Evolutionary conservation across 495 filamentous ascomycete species (phyloP).

Genomic region (Aspergillus baeticus): DNA sequence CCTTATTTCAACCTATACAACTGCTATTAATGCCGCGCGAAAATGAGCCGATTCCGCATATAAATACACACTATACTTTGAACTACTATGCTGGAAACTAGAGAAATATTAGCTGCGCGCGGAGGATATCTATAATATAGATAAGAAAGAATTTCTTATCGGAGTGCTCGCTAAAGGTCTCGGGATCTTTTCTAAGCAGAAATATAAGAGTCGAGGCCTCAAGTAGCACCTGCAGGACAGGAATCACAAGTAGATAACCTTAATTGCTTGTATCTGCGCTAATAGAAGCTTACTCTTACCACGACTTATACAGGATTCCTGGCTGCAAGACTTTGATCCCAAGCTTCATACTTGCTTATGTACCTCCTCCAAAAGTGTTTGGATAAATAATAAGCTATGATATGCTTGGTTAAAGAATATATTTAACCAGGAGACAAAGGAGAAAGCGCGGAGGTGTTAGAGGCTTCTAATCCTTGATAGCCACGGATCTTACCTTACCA

Average conservation of each 20-base stretch:
- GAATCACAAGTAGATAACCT: slow-evolving; percentile 7
- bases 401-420: slow-evolving; percentile 1
- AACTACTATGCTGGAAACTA: neutral
- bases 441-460: neutral
- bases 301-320: slow-evolving; percentile 1
- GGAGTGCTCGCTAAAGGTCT: neutral
- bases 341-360: neutral
- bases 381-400: no score
- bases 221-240: slow-evolving; percentile 5
- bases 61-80: neutral
- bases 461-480: neutral
- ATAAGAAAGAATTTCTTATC: neutral
- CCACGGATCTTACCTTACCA: slow-evolving; percentile 3
- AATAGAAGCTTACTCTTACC: neutral
- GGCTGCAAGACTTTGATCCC: slow-evolving; percentile 8
- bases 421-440: slow-evolving; percentile 7
- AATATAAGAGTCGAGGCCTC: neutral
- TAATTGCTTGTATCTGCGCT: slow-evolving; percentile 7
- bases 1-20: neutral
- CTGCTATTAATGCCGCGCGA: neutral
- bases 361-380: neutral
- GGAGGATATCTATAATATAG: neutral
- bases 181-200: slow-evolving; percentile 6
- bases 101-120: neutral
- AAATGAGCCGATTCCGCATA: neutral